These are phyloP conservation scores for Takashimella koratensis DNA, from an alignment of 1,284 basidiomycete genomes.

Conservation along the genomic window DNA sequence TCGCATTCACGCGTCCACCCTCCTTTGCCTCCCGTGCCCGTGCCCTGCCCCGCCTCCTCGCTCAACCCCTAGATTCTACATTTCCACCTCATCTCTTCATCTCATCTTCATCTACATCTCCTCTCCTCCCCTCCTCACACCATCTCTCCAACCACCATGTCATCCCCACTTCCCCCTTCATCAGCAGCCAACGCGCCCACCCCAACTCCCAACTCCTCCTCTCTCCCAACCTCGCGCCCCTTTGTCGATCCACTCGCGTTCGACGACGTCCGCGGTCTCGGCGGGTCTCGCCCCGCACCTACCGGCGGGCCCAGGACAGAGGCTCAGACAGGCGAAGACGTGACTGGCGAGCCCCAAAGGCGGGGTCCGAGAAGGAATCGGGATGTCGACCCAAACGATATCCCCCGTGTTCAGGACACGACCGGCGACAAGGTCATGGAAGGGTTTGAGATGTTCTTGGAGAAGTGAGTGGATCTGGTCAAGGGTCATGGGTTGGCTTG, in stretches of 20 bases:
- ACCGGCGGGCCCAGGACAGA: slow-evolving; percentile 4
- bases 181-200: slow-evolving; percentile 26
- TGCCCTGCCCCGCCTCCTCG: too few relatives aligned
- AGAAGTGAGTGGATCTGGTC: slow-evolving; percentile 60
- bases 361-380: not conserved
- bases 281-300: slow-evolving; percentile 21
- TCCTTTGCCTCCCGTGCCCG: too few relatives aligned
- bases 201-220: slow-evolving; percentile 24
- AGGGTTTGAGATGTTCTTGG: slow-evolving; percentile 84
- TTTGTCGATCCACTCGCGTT: slow-evolving; percentile 39
- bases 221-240: slow-evolving; percentile 26
- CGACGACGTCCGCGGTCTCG: slow-evolving; percentile 42
- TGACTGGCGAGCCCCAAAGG: not conserved
- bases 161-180: slow-evolving; percentile 38
- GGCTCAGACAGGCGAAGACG: slow-evolving; percentile 10
- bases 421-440: slow-evolving; percentile 90
- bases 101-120: not conserved
- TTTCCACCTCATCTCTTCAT: not conserved
- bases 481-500: too few relatives aligned
- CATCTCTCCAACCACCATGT: slow-evolving; percentile 20
- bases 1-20: too few relatives aligned
- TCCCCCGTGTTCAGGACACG: slow-evolving; percentile 82
- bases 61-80: not conserved
- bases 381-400: slow-evolving; percentile 54
- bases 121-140: not conserved